Evolutionary conservation across 805 yeast species (phyloP), one percentile per base, ranked within the genome.

Genomic region (Zygosaccharomyces bailii): DNA sequence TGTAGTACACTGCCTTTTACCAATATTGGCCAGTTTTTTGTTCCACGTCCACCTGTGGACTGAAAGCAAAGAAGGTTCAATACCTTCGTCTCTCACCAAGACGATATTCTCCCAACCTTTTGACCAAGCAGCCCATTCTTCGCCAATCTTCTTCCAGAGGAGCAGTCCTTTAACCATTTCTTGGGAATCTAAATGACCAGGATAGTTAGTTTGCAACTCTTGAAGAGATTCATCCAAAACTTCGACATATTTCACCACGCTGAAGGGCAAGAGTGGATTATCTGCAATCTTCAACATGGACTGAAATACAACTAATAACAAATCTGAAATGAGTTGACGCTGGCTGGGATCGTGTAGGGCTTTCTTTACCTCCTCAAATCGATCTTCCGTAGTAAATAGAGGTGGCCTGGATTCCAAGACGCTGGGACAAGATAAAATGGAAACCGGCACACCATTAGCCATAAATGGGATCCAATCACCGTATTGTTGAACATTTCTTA

Each of bases 1-100:
- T 1, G 69, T 59, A 5, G 69, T 59, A 7, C 82, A 57, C 50
- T 86, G 75, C 14, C 70, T 61, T 50, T 75, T 75, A 50, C 81
- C 83, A 45, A 86, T 70, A 11, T 66, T 61, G 3, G 77, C 63
- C 55, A 87, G 64, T 48, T 79, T 78, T n/a, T 79, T 73, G 63
- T 90, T 90, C 86, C 93, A 85, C 45, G 78, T 79, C 83, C 86
- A 78, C 55, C 98, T 72, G 50, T 78, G 80, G 36, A 82, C 79
- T 0, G 90, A 75, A 31, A 86, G 67, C 44, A 84, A 60, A 1
- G 88, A 78, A 1, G 95, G 89, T 59, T 90, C 95, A 3, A 79
- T 56, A 2, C 84, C 90, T 4, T 74, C 69, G 39, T 72, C 75
- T 24, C 73, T 71, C 10, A 64, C 61, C 29, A 65, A 53, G 2